Conservation (phyloP, 148 eudicot species). For the Rhododendron molle region DNA sequence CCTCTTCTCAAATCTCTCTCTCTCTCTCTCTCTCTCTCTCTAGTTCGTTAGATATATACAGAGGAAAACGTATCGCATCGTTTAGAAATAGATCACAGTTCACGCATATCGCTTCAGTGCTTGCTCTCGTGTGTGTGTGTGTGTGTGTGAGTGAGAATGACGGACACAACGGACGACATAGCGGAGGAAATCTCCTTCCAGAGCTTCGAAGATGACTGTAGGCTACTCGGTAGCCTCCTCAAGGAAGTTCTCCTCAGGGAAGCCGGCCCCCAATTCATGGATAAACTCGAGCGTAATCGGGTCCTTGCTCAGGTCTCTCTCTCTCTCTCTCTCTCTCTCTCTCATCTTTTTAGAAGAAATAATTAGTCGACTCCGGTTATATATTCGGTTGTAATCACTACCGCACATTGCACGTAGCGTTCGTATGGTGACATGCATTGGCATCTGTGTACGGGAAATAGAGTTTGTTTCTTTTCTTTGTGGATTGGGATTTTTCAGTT, state of each 20-base stretch:
- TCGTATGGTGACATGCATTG: neutral
- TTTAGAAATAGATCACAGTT: neutral
- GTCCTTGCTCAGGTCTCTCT: slow-evolving; percentile 56
- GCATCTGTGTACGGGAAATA: neutral
- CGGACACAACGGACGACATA: slow-evolving; percentile 84
- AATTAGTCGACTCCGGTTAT: no score
- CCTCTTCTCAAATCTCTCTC: neutral
- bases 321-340: neutral
- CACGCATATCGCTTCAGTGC: neutral
- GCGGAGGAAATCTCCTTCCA: slow-evolving; percentile 88
- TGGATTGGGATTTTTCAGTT: neutral
- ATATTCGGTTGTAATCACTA: neutral
- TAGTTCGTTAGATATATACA: neutral
- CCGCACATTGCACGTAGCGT: neutral
- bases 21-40: neutral
- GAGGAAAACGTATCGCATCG: neutral
- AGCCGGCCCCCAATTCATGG: slow-evolving; percentile 51
- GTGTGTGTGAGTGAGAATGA: slow-evolving; percentile 22
- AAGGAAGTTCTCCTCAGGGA: slow-evolving; percentile 72
- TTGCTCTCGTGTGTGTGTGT: neutral
- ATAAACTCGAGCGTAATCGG: slow-evolving; percentile 52
- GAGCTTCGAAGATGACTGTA: slow-evolving; percentile 78
- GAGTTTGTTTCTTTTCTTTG: neutral
- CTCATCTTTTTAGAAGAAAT: no score
- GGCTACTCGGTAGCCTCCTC: slow-evolving; percentile 67